Base-by-base conservation (phyloP, 2,329 filamentous ascomycete species). In the Ustulina deusta region DNA sequence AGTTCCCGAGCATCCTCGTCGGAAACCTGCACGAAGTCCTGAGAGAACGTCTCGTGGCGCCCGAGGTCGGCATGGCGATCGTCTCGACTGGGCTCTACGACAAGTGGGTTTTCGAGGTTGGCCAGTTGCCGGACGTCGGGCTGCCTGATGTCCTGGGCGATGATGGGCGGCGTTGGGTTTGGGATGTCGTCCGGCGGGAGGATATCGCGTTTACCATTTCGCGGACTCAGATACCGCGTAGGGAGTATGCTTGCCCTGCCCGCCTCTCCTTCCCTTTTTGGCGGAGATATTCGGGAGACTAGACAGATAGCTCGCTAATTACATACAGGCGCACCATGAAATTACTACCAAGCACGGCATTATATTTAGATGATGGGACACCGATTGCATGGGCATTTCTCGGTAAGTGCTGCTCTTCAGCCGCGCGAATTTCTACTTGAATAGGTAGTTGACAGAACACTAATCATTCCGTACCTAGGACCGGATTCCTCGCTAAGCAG, bases 361-460 rank as follows among this genome's bases (percentile, higher is more conserved):
- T 89, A 22, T 83, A 84, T 60, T 74, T 81, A 0, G 74, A 77
- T 1, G 81, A 85, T 20, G 83, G 81, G 0, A 83, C 79, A 1
- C 83, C 85, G 0, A 79, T 92, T 5, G 87, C 89, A 0, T 93
- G 91, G 91, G 86, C 85, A 0, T 91, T 93, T 58, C 75, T 88
- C 4, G 83, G 84, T 82, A 72, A 51, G 78, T 77, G 34, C 70
- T 49, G 13, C 5, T 32, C 20, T 20, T 29, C 20, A 15, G 1
- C n/a, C 11, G n/a, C 13, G 38, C 17, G 15, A 25, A 25, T 70
- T 72, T 75, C 58, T 73, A 75, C 72, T 74, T 76, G 32, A 42
- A 63, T 15, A 7, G 3, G 15, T 7, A 7, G 3, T n/a, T 7
- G 34, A 36, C 20, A 49, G 34, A 15, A 20, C 22, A 61, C 32